These are phyloP conservation scores for Oryza longistaminata DNA, from an alignment of 176 grass and related monocot species.

Conservation along the genomic window DNA sequence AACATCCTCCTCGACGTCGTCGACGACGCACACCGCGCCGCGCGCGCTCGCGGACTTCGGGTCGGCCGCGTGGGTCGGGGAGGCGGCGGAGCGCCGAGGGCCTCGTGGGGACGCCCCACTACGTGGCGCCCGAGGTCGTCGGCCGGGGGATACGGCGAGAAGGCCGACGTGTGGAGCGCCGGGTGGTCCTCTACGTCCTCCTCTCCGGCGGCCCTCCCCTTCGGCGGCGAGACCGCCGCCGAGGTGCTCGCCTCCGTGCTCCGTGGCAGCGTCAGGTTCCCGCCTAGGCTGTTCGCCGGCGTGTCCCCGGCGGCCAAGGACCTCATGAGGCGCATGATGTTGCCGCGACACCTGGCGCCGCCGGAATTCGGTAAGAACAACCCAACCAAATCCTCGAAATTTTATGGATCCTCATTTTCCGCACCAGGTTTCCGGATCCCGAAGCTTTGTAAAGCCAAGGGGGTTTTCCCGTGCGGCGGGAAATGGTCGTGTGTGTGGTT, in stretches of 20 bases:
- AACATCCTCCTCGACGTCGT: constrained; percentile 65
- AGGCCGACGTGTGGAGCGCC: constrained; percentile 85
- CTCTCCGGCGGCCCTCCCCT: constrained; percentile 77
- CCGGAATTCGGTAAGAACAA: constrained; percentile 61
- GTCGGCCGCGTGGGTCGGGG: constrained; percentile 64
- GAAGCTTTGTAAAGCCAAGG: too few relatives aligned
- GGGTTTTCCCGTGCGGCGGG: too few relatives aligned
- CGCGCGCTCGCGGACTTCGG: constrained; percentile 75
- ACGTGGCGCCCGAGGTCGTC: constrained; percentile 84
- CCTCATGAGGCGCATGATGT: constrained; percentile 80
- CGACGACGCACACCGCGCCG: constrained; percentile 23
- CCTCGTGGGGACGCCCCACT: constrained; percentile 75
- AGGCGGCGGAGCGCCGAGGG: constrained; percentile 54
- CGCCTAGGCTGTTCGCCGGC: constrained; percentile 53
- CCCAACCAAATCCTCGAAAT: background rate
- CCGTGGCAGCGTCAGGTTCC: constrained; percentile 55
- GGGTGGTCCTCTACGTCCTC: constrained; percentile 89
- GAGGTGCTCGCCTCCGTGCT: constrained; percentile 69
- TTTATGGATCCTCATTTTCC: background rate
- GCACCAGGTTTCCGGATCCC: too few relatives aligned
- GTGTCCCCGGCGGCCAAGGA: constrained; percentile 75
- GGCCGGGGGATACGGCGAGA: constrained; percentile 70
- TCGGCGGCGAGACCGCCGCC: constrained; percentile 60
- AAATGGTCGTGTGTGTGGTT: too few relatives aligned
- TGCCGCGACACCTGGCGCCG: constrained; percentile 64